These are phyloP conservation scores for Fusarium mundagurra DNA, from an alignment of 2,329 filamentous ascomycete species.

Conservation along the genomic window DNA sequence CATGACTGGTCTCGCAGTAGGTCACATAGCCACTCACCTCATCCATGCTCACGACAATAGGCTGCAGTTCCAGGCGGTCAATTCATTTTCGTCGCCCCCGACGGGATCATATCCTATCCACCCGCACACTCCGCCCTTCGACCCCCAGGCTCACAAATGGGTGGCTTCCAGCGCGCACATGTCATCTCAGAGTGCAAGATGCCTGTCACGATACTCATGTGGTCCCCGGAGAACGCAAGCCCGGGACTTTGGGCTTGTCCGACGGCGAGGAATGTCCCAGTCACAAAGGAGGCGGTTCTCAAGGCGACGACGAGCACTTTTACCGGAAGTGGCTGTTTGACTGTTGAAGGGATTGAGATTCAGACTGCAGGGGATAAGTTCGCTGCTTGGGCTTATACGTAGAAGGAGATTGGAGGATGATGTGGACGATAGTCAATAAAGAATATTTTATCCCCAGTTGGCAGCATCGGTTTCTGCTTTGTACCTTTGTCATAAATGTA, in stretches of 20 bases:
- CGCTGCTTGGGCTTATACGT: constrained; percentile 55
- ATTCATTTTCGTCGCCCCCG: constrained; percentile 64
- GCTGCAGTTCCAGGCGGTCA: constrained; percentile 72
- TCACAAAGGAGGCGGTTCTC: constrained; percentile 34
- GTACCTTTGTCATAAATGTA: neutral
- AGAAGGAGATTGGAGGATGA: neutral
- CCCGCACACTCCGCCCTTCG: constrained; percentile 62
- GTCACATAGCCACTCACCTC: neutral
- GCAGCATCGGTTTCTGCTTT: neutral
- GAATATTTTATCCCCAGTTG: neutral
- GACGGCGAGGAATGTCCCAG: constrained; percentile 8
- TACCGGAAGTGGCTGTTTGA: constrained; percentile 43
- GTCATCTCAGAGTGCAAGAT: constrained; percentile 38
- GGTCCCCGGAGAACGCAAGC: constrained; percentile 32
- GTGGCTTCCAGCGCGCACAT: constrained; percentile 56
- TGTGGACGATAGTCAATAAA: neutral
- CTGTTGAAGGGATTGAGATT: constrained; percentile 47
- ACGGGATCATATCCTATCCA: constrained; percentile 66
- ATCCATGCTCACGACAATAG: constrained; percentile 22
- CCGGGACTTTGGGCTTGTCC: constrained; percentile 45
- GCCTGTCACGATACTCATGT: constrained; percentile 39
- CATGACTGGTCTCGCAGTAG: constrained; percentile 45
- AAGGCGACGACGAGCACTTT: constrained; percentile 43
- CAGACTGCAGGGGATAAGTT: constrained; percentile 35
- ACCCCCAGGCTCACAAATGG: constrained; percentile 60